phyloP scores from a whole-genome alignment of 1,139 yeast species.

The Kodamaea sp. region DNA sequence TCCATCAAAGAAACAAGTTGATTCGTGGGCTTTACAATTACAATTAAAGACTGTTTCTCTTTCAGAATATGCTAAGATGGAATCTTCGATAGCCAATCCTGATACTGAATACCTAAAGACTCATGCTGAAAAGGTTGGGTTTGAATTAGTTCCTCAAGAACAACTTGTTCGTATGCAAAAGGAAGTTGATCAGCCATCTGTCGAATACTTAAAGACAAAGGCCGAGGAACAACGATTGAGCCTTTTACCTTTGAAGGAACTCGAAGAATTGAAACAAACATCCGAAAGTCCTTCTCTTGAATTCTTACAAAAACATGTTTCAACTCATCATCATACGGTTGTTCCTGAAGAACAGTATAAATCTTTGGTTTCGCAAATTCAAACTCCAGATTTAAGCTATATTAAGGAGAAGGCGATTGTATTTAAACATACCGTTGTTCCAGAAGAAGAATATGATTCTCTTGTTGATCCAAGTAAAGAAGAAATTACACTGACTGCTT shows the following conservation, averaged over 20 bases:
- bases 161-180: slow-evolving; percentile 5
- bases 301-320: slow-evolving; percentile 17
- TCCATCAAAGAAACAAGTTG: slow-evolving; percentile 12
- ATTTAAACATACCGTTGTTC: slow-evolving; percentile 17
- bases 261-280: slow-evolving; percentile 11
- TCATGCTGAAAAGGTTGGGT: slow-evolving; percentile 7
- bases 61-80: slow-evolving; percentile 4
- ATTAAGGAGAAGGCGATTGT: slow-evolving; percentile 20
- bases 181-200: slow-evolving; percentile 20
- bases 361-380: slow-evolving; percentile 8
- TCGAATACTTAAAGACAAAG: slow-evolving; percentile 19
- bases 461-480: slow-evolving; percentile 20
- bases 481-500: slow-evolving; percentile 13
- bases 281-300: slow-evolving; percentile 21
- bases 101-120: slow-evolving; percentile 8
- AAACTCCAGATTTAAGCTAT: slow-evolving; percentile 11
- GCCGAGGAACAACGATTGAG: slow-evolving; percentile 12
- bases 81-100: slow-evolving; percentile 6
- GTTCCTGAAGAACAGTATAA: slow-evolving; percentile 20
- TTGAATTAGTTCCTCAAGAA: slow-evolving; percentile 4
- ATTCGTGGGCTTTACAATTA: slow-evolving; percentile 5
- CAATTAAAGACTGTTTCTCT: slow-evolving; percentile 6
- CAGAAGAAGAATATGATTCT: slow-evolving; percentile 20
- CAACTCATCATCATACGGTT: slow-evolving; percentile 15
- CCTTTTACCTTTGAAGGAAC: slow-evolving; percentile 9